Evolutionary conservation across 1,139 yeast genomes (phyloP).

Genomic region (Yamadazyma blattariae): DNA sequence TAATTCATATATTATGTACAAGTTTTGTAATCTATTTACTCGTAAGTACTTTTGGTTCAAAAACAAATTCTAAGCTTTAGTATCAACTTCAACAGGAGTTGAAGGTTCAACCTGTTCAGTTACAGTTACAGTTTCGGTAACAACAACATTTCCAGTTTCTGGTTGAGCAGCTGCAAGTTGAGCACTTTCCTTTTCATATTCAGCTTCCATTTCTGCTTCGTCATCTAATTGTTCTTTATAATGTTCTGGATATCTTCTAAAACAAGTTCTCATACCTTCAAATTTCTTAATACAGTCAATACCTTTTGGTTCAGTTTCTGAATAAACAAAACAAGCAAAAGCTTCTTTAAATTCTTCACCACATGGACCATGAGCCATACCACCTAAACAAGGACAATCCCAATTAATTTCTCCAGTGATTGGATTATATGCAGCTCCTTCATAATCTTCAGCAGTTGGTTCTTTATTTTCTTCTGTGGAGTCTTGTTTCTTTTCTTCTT

Average conservation of each 20-base stretch:
- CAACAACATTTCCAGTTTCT: slow-evolving; percentile 2
- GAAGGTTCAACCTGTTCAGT: neutral
- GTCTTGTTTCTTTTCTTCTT: neutral
- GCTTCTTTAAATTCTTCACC: slow-evolving; percentile 98
- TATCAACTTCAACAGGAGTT: too few species aligned
- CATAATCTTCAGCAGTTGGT: slow-evolving; percentile 19
- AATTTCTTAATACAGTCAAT: slow-evolving; percentile 93
- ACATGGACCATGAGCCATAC: slow-evolving; percentile 98
- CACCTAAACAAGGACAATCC: slow-evolving; percentile 99
- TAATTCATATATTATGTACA: slow-evolving; percentile 4
- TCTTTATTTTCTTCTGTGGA: slow-evolving; percentile 5
- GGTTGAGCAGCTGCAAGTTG: neutral
- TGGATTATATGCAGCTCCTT: slow-evolving; percentile 82
- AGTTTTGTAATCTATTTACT: slow-evolving; percentile 3
- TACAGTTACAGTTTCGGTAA: slow-evolving; percentile 1
- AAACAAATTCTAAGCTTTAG: too few species aligned
- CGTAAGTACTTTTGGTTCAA: neutral
- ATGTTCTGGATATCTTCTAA: slow-evolving; percentile 89
- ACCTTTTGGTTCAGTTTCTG: slow-evolving; percentile 96
- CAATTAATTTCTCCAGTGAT: slow-evolving; percentile 99
- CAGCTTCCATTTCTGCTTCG: slow-evolving; percentile 59
- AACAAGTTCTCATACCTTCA: slow-evolving; percentile 91
- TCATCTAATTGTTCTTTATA: slow-evolving; percentile 89
- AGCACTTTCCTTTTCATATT: slow-evolving; percentile 2
- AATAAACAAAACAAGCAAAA: slow-evolving; percentile 91